Evolutionary conservation across 1,284 basidiomycete species (phyloP), one percentile per base, ranked within the genome.

Genomic region (Ustilago lituana): DNA sequence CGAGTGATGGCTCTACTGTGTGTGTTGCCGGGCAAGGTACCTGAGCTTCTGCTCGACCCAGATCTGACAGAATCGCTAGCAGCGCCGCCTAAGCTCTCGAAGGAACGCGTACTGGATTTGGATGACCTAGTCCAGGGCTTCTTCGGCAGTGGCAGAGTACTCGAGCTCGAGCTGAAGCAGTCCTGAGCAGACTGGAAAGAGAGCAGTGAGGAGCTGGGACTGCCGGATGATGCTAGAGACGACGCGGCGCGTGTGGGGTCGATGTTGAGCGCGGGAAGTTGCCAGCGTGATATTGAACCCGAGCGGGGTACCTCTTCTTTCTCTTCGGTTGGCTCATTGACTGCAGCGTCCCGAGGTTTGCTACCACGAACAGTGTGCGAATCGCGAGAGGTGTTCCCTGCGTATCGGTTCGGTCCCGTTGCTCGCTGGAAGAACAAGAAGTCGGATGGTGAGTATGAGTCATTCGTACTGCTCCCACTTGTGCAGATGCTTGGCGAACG

Each of bases 381-480:
- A 20, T 61, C 51, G 46, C 46, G 51, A 14, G 51, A 54, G 0
- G 19, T 26, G 35, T 22, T n/a, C 15, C 39, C 45, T 10, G 15
- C 31, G 17, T 27, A 27, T 6, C 26, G 20, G 5, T n/a, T 31
- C 8, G 31, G 22, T 15, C 26, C 46, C 9, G 17, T 17, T 20
- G 45, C 41, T n/a, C 61, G 61, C 5, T 58, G 54, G 15, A 54
- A 54, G 23, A 58, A 64, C 4, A 36, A 40, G 20, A 50, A 58
- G 1, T 50, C 55, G 5, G 45, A 45, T 1, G 61, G 61, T 7
- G 61, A 58, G 26, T 58, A 64, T 4, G 61, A 58, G 19, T 54
- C 61, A 19, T 50, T 41, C 7, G 51, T 50, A n/a, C 56, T 53
- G 38, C 38, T 38, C 2, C 31, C 47, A n/a, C 4, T 26, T 8